Conservation (phyloP, 495 filamentous ascomycete species). For the Penicillium longicatenatum region DNA sequence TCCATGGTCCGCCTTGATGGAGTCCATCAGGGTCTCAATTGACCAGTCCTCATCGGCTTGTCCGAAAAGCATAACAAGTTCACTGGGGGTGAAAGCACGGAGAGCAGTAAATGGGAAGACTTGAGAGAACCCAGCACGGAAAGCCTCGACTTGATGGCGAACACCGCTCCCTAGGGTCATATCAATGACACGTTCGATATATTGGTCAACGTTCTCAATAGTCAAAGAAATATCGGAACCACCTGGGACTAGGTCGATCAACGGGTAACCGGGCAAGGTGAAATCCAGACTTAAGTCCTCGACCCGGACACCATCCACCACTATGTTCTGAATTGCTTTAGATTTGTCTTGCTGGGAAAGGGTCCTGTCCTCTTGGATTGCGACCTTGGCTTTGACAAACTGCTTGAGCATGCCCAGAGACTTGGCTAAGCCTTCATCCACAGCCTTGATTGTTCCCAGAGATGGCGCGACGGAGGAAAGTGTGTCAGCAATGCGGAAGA, state of each 20-base stretch:
- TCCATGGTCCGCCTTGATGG: slow-evolving; percentile 99
- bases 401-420: slow-evolving; percentile 87
- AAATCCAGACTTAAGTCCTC: slow-evolving; percentile 93
- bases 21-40: slow-evolving; percentile 95
- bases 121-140: slow-evolving; percentile 88
- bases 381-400: slow-evolving; percentile 80
- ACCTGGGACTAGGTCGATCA: slow-evolving; percentile 78
- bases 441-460: slow-evolving; percentile 86
- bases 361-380: slow-evolving; percentile 67
- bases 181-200: slow-evolving; percentile 88
- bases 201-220: slow-evolving; percentile 85
- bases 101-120: slow-evolving; percentile 95
- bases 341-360: slow-evolving; percentile 70
- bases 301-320: slow-evolving; percentile 70
- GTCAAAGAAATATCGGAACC: slow-evolving; percentile 75
- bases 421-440: slow-evolving; percentile 82
- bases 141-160: slow-evolving; percentile 85
- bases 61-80: slow-evolving; percentile 96
- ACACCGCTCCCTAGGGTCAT: slow-evolving; percentile 89
- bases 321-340: slow-evolving; percentile 64
- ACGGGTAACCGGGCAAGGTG: slow-evolving; percentile 88
- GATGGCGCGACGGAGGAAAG: slow-evolving; percentile 76
- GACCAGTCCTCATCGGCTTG: slow-evolving; percentile 96
- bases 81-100: slow-evolving; percentile 92
- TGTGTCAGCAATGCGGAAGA: slow-evolving; percentile 90